Evolutionary conservation across 331 rosid species (phyloP), one percentile per base, ranked within the genome.

Genomic region (Dryas integrifolia): DNA sequence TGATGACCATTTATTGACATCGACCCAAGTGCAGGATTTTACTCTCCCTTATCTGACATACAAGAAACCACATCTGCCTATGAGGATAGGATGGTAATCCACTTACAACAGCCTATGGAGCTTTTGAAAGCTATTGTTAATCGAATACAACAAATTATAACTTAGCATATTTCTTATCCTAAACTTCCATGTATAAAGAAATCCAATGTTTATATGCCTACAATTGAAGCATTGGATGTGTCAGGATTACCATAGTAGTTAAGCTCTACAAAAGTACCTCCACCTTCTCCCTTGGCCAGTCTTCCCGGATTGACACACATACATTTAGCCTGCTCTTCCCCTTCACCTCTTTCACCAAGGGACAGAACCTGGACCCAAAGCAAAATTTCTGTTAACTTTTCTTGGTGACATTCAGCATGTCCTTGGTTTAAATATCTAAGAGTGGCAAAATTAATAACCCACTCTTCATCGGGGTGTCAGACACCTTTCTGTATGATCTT

Each of bases 241-340:
- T 88, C 87, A 0, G 92, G 86, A 63, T 76, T 84, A 3, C 92
- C 89, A 50, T 80, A 52, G 75, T 85, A 94, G 57, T 84, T 82
- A 38, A 94, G 92, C 87, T 88, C 97, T 0, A 82, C 92, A 51
- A 94, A 94, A 77, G 96, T 94, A 63, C 97, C 98, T 18, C 96
- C 97, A 69, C 98, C 96, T 86, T 89, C 98, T 62, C 97, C 98
- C 83, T 91, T 91, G 67, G 93, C 83, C 8, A 91, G 80, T 84
- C 97, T 89, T 82, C 97, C 98, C 1, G 97, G 98, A 81, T 94
- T 94, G 52, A 94, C 77, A 52, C 93, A 91, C 65, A 89, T 65
- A 80, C 96, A 89, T 70, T 82, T 86, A 59, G n/a, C 69, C 68
- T 45, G 72, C 72, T 69, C 83, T 41, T 65, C 82, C 26, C 77